A percentile compares a stretch with the other conserved stretches of the same genome.
phyloP scores from a whole-genome alignment of 352 stramenopile species.

The Globisporangium abappressorium region DNA sequence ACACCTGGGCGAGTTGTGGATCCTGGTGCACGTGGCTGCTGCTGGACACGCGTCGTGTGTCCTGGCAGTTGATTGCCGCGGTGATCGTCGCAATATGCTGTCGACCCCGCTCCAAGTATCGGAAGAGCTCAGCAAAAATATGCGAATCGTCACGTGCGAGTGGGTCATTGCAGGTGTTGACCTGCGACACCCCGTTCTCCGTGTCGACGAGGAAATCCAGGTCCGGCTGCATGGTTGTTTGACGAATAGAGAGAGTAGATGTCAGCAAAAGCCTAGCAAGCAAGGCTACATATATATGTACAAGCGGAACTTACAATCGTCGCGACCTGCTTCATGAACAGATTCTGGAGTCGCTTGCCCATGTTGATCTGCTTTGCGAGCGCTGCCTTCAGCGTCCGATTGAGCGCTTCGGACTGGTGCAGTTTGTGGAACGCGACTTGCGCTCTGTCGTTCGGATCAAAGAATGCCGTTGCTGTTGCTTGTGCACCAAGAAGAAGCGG shows the following conservation, averaged over 20 bases:
- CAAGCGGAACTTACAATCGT: slow-evolving; percentile 6
- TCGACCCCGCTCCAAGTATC: slow-evolving; percentile 1
- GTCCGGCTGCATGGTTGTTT: not conserved
- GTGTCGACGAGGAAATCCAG: slow-evolving; percentile 5
- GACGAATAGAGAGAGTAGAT: not conserved
- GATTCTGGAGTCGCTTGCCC: not conserved
- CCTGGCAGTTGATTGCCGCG: not conserved
- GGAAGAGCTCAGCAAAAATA: not conserved
- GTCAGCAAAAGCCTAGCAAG: no score
- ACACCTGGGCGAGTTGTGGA: not conserved
- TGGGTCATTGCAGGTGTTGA: not conserved
- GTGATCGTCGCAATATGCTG: not conserved
- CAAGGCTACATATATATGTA: no score
- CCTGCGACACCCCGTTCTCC: not conserved
- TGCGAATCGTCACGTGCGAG: not conserved
- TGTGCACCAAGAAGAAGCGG: not conserved
- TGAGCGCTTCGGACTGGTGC: slow-evolving; percentile 11
- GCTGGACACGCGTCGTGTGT: not conserved
- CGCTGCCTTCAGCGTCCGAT: slow-evolving; percentile 8
- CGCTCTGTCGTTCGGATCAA: not conserved
- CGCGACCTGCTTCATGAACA: slow-evolving; percentile 10
- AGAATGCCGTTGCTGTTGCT: not conserved
- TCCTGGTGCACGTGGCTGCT: slow-evolving; percentile 1
- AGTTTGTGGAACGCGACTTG: slow-evolving; percentile 5
- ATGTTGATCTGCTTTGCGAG: slow-evolving; percentile 7